Base-by-base conservation (phyloP, 495 filamentous ascomycete species). In the Zalerion maritima region DNA sequence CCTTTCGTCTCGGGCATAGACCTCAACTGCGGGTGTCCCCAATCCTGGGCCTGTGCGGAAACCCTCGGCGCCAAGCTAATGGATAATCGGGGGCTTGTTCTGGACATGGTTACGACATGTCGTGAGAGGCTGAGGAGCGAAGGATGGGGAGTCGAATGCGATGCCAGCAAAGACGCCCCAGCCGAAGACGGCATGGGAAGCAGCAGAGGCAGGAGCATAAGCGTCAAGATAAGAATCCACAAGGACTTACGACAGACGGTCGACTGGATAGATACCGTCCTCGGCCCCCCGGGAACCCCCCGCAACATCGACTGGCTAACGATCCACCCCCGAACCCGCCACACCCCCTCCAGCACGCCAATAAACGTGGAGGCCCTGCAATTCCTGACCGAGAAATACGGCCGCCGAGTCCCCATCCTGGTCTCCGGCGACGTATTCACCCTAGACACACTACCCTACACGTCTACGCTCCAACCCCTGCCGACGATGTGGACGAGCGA, bases 21-120 rank as follows among this genome's bases (percentile, higher is more conserved):
- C 39, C 47, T 79, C 9, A 79, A 79, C 46, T 79, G 74, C 42
- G 74, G 74, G 7, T 79, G 74, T 35, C 74, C 74, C 2, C 74
- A 79, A 50, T 65, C 62, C 3, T 79, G 74, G 74, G 74, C 74
- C 0, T 70, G 73, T 34, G 58, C 68, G 24, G 64, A 69, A 34
- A 61, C 58, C 0, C 57, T 79, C 6, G 74, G 74, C 14, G 73
- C 72, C 9, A 66, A 64, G 24, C 50, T 79, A 6, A 78, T 79
- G 72, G 50, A 66, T 26, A 51, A 61, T 26, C 62, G 67, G 12
- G 58, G 66, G 38, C 54, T 70, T 1, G 74, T 79, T 15, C 58
- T 62, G 4, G 62, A 67, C 25, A 71, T 77, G 62, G 62, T 77
- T 4, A 28, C 56, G 5, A 57, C 58, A 19, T 67, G 58, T 24